Evolutionary conservation across 352 stramenopile species (phyloP), one percentile per base, ranked within the genome.

Genomic region (Phytophthora gonapodyides): DNA sequence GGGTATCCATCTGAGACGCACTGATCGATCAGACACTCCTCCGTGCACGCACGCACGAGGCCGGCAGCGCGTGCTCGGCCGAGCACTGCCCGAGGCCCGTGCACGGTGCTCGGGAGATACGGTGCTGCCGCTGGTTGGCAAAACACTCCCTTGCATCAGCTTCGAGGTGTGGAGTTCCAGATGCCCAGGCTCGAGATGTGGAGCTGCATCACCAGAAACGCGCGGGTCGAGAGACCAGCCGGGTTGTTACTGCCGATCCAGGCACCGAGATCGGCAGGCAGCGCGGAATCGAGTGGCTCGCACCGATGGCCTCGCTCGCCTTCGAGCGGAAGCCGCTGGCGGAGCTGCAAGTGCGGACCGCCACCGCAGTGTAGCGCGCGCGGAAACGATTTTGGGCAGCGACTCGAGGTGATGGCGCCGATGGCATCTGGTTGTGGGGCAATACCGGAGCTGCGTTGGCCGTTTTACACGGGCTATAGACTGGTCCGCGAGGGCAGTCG

Each of bases 151-250:
- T 30, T 30, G 8, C 7, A 49, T 49, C 42, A 49, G 42, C 34
- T 10, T 49, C 15, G 13, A 50, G 27, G 21, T 27, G 21, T 27
- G 21, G 24, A 30, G 24, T 7, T 30, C 24, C 24, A 31, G 36
- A 47, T 43, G 30, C 31, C 21, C 36, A 13, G 19, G 33, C 40
- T 41, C 31, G 34, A 50, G 51, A 21, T 27, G 10, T 34, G 13
- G 56, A 48, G 36, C 19, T 44, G 46, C 19, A 64, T 64, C 57
- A 52, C 47, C 38, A 64, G 47, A 64, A 59, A 59, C 50, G 50
- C 46, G 40, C 33, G 13, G n/a, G 46, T 37, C 31, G 19, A 57
- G 57, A 59, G 40, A 47, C 33, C n/a, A 42, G 24, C 17, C 11
- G 19, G 5, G 12, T 12, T n/a, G 19, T 64, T 64, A 57, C 56